Conservation (phyloP, 2,329 filamentous ascomycete species). For the Myriosclerotinia duriaeana region DNA sequence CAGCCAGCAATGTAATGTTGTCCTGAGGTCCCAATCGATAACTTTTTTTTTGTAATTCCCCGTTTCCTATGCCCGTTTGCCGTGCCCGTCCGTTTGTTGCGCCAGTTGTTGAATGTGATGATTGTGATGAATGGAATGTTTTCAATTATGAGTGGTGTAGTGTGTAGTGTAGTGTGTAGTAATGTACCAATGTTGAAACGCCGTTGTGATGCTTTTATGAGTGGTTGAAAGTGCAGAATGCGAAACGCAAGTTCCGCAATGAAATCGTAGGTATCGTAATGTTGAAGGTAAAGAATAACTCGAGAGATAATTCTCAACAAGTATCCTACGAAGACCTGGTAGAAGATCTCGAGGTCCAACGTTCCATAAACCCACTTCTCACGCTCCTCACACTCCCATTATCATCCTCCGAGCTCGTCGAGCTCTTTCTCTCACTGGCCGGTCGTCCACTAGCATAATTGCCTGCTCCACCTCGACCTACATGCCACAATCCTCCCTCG, state of each 20-base stretch:
- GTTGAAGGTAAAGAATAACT: rapidly evolving
- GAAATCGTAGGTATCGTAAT: background rate
- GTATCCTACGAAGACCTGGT: background rate
- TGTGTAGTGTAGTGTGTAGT: background rate
- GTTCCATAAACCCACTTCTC: constrained; percentile 12
- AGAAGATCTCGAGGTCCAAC: constrained; percentile 13
- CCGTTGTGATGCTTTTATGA: background rate
- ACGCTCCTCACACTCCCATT: constrained; percentile 13
- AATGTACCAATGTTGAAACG: constrained; percentile 4
- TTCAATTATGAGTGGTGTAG: background rate
- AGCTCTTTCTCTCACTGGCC: constrained; percentile 16
- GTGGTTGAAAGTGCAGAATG: background rate
- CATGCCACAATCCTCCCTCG: constrained; percentile 34
- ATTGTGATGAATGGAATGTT: too few relatives aligned
- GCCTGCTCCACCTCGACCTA: constrained; percentile 40
- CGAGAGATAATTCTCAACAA: too few relatives aligned
- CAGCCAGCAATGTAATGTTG: background rate
- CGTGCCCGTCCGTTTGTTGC: background rate
- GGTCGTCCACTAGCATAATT: constrained; percentile 29
- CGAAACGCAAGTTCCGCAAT: background rate
- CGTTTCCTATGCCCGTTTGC: background rate
- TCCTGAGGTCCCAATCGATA: background rate
- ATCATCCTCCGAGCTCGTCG: background rate
- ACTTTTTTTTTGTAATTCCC: background rate
- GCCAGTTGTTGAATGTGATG: background rate